A percentile compares a stretch with the other conserved stretches of the same genome.
phyloP scores from a whole-genome alignment of 1,139 yeast species.

The Taphrina wiesneri region DNA sequence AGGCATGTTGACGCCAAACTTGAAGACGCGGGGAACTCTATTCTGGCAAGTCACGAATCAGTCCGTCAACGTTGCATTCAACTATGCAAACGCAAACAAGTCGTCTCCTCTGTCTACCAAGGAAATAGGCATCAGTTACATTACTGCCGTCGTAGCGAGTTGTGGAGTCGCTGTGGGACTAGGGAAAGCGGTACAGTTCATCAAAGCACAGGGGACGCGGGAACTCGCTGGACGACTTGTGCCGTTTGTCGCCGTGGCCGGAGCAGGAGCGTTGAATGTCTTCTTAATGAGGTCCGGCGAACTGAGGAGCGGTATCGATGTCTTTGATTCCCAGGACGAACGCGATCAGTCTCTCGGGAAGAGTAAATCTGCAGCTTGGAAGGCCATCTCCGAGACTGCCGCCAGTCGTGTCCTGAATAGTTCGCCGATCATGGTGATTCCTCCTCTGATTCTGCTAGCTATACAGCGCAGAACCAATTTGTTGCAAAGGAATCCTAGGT shows the following conservation, averaged over 20 bases:
- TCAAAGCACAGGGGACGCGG: slow-evolving; percentile 54
- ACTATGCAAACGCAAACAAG: slow-evolving; percentile 93
- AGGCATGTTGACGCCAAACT: slow-evolving; percentile 94
- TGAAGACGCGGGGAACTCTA: slow-evolving; percentile 84
- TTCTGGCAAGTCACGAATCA: slow-evolving; percentile 99
- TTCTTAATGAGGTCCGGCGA: slow-evolving; percentile 95
- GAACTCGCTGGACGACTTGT: slow-evolving; percentile 81
- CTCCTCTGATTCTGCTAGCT: slow-evolving; percentile 77
- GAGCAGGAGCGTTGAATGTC: slow-evolving; percentile 93
- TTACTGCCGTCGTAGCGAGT: slow-evolving; percentile 88
- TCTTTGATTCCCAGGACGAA: slow-evolving; percentile 50
- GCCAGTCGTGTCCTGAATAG: slow-evolving; percentile 92
- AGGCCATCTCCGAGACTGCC: slow-evolving; percentile 97
- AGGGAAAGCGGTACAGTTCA: slow-evolving; percentile 79
- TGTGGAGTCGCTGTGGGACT: slow-evolving; percentile 94
- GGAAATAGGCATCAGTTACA: slow-evolving; percentile 75
- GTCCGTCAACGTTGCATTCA: slow-evolving; percentile 91
- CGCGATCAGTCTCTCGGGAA: slow-evolving; percentile 61
- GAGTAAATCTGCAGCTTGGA: slow-evolving; percentile 80
- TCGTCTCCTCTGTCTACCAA: slow-evolving; percentile 81
- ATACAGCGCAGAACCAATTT: slow-evolving; percentile 67
- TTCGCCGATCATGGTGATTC: slow-evolving; percentile 94
- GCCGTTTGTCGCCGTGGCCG: slow-evolving; percentile 97
- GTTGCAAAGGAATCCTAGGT: slow-evolving; percentile 41
- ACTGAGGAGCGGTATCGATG: slow-evolving; percentile 77